Conservation (phyloP, 192 early-diverging fungal species). For the Paraglomus occultum region DNA sequence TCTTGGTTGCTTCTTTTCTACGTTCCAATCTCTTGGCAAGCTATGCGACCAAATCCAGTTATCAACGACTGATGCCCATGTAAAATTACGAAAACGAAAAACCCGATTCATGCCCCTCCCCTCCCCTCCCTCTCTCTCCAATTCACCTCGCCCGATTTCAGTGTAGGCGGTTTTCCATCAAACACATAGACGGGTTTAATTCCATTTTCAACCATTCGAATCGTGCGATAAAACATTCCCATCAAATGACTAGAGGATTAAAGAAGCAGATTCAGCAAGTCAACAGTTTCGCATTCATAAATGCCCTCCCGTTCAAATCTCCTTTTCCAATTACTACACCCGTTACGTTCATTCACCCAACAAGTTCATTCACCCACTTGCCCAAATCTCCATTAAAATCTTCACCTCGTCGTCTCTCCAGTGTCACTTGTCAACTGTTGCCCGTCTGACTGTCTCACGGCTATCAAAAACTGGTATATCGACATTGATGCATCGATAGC, state of each 20-base stretch:
- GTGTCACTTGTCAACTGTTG: constrained; percentile 83
- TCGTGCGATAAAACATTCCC: constrained; percentile 95
- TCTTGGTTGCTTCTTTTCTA: constrained; percentile 67
- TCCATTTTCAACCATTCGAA: constrained; percentile 95
- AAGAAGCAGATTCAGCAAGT: neutral
- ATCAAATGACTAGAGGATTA: constrained; percentile 76
- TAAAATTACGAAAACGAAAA: neutral
- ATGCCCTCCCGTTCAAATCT: too few species aligned
- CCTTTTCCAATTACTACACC: neutral
- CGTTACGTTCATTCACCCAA: neutral
- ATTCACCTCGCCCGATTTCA: constrained; percentile 87
- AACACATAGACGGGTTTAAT: constrained; percentile 98
- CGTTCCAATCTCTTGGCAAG: constrained; percentile 71
- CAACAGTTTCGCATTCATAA: too few species aligned
- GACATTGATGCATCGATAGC: constrained; percentile 98
- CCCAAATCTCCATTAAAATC: neutral
- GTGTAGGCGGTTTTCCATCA: constrained; percentile 92
- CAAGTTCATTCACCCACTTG: neutral
- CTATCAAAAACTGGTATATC: constrained; percentile 98
- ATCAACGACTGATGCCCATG: neutral
- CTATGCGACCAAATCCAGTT: constrained; percentile 27
- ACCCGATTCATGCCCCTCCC: too few species aligned
- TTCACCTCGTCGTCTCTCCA: constrained; percentile 87
- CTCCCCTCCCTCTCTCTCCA: neutral
- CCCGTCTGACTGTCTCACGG: constrained; percentile 86